phyloP scores from a whole-genome alignment of 2,329 filamentous ascomycete genomes.

The Coniochaeta sp. region DNA sequence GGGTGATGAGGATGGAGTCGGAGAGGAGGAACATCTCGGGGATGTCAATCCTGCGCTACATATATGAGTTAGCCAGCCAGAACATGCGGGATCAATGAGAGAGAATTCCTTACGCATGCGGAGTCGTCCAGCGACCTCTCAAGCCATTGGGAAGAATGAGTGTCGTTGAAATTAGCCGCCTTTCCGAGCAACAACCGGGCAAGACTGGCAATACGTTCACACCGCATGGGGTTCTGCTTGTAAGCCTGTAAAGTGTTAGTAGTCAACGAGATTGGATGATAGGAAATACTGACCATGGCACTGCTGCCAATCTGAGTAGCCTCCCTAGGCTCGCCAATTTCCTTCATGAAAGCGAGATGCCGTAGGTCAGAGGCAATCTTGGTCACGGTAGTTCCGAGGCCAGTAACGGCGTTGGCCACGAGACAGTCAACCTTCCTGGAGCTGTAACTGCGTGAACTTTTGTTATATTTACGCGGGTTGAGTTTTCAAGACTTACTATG shows the following conservation, averaged over 20 bases:
- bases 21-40: conserved; percentile 59
- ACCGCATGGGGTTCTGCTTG: conserved; percentile 31
- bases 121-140: conserved; percentile 74
- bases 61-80: too few relatives aligned
- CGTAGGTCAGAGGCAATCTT: conserved; percentile 70
- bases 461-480: too few relatives aligned
- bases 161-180: conserved; percentile 49
- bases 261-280: too few relatives aligned
- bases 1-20: conserved; percentile 59
- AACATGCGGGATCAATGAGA: background rate
- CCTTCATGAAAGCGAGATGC: conserved; percentile 69
- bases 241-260: conserved; percentile 24
- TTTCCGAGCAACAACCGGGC: conserved; percentile 26
- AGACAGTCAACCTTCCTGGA: conserved; percentile 64
- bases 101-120: conserved; percentile 42
- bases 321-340: conserved; percentile 80
- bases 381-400: conserved; percentile 71
- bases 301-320: conserved; percentile 67
- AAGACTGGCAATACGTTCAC: conserved; percentile 28
- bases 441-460: background rate
- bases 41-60: too few relatives aligned
- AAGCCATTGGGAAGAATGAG: conserved; percentile 61
- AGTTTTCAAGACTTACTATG: too few relatives aligned
- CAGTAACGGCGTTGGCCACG: conserved; percentile 73
- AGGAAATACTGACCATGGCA: conserved; percentile 39